These are phyloP conservation scores for Arthrinium puccinioides DNA, from an alignment of 2,329 filamentous ascomycete species.

Conservation along the genomic window DNA sequence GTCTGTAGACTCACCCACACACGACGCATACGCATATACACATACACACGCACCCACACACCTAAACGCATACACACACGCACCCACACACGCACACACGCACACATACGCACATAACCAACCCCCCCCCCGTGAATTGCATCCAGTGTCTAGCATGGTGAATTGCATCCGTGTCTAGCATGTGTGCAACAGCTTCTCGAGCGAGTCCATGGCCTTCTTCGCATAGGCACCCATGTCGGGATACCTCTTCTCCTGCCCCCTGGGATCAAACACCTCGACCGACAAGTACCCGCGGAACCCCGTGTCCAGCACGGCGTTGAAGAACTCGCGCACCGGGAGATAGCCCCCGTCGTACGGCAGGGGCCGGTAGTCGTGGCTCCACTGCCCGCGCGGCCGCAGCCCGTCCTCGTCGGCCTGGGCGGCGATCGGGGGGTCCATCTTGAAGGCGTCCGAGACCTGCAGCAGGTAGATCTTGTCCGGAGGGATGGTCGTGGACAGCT, in stretches of 20 bases:
- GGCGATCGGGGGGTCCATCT: conserved; percentile 46
- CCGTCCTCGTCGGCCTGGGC: conserved; percentile 41
- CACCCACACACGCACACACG: too few relatives aligned
- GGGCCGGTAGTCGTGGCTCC: conserved; percentile 66
- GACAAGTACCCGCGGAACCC: conserved; percentile 62
- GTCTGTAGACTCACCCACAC: too few relatives aligned
- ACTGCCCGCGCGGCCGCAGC: conserved; percentile 52
- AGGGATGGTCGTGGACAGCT: conserved; percentile 51
- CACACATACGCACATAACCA: too few relatives aligned
- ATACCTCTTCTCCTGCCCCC: conserved; percentile 39
- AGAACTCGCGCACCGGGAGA: conserved; percentile 58
- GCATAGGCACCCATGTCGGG: conserved; percentile 37
- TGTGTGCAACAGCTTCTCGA: conserved; percentile 26
- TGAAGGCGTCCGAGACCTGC: conserved; percentile 71
- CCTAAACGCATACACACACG: too few relatives aligned
- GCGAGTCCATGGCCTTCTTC: conserved; percentile 40
- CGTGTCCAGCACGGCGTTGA: conserved; percentile 58
- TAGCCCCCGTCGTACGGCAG: conserved; percentile 66
- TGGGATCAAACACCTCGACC: conserved; percentile 62
- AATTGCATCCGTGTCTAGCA: too few relatives aligned
- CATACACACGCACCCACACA: too few relatives aligned
- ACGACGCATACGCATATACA: too few relatives aligned
- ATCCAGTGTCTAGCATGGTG: too few relatives aligned
- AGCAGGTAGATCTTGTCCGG: conserved; percentile 66
- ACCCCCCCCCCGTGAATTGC: too few relatives aligned